These are phyloP conservation scores for Rasamsonia emersonii DNA, from an alignment of 2,329 filamentous ascomycete species.

Conservation along the genomic window DNA sequence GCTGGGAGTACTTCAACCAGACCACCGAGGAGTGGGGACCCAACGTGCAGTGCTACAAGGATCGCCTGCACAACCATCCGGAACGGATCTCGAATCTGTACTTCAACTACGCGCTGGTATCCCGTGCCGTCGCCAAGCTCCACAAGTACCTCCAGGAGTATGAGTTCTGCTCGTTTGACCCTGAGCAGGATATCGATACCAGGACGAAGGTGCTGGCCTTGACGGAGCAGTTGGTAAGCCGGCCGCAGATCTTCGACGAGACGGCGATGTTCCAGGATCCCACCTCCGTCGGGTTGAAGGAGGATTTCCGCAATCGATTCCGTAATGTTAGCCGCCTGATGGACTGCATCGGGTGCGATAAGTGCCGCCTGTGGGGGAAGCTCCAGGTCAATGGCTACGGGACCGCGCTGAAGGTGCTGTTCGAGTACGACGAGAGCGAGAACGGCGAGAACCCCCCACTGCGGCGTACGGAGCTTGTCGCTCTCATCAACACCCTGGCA, in stretches of 20 bases:
- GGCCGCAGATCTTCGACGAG: conserved; percentile 81
- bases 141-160: conserved; percentile 73
- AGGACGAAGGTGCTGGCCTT: conserved; percentile 74
- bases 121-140: conserved; percentile 84
- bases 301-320: conserved; percentile 96
- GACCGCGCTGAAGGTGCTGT: conserved; percentile 87
- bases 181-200: conserved; percentile 66
- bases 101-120: conserved; percentile 96
- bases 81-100: conserved; percentile 96
- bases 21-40: conserved; percentile 88
- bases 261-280: conserved; percentile 80
- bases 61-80: conserved; percentile 72
- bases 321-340: conserved; percentile 93
- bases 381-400: conserved; percentile 92
- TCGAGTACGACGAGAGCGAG: conserved; percentile 73
- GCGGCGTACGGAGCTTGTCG: conserved; percentile 84
- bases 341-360: conserved; percentile 98
- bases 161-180: conserved; percentile 86
- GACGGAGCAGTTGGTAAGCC: conserved; percentile 58
- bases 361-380: conserved; percentile 97
- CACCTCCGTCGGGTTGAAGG: conserved; percentile 65
- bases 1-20: conserved; percentile 93
- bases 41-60: conserved; percentile 80
- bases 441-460: conserved; percentile 59
- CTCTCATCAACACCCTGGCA: conserved; percentile 87